Evolutionary conservation across 495 filamentous ascomycete genomes (phyloP).

Genomic region (Chlorociboria aeruginascens): DNA sequence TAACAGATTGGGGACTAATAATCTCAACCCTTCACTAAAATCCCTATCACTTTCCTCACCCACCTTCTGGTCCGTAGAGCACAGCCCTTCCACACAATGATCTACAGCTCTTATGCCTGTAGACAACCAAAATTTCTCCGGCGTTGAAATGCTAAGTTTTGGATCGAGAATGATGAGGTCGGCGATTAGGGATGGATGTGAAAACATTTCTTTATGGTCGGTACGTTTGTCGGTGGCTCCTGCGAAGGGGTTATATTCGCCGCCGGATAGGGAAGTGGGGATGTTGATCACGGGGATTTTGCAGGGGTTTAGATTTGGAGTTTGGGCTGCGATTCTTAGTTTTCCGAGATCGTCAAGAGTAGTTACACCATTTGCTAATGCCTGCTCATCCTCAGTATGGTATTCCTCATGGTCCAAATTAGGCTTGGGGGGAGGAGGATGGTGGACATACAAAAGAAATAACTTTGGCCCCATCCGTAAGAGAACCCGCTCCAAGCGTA

Average conservation of each 20-base stretch:
- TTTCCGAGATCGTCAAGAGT: constrained; percentile 32
- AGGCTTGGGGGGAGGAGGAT: not conserved
- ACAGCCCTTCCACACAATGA: constrained; percentile 51
- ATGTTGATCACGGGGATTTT: constrained; percentile 46
- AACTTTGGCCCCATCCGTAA: constrained; percentile 52
- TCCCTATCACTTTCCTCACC: constrained; percentile 3
- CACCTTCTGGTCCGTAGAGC: constrained; percentile 17
- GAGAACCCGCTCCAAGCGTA: constrained; percentile 47
- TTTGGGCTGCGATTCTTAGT: constrained; percentile 25
- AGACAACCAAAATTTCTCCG: constrained; percentile 46
- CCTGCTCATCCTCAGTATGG: not conserved
- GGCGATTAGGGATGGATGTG: constrained; percentile 32
- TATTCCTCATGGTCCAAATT: not conserved
- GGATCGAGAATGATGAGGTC: constrained; percentile 49
- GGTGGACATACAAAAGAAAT: constrained; percentile 29
- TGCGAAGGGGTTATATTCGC: constrained; percentile 45
- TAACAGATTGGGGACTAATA: constrained; percentile 40
- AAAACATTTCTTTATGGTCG: constrained; percentile 41
- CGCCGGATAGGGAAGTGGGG: constrained; percentile 51
- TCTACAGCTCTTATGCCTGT: constrained; percentile 52
- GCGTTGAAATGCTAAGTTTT: constrained; percentile 39
- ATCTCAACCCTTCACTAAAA: constrained; percentile 31
- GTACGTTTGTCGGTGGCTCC: constrained; percentile 42
- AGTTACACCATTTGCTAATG: constrained; percentile 31
- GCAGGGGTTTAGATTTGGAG: constrained; percentile 17